Evolutionary conservation across 208 protist genomes (phyloP).

Genomic region (Trypanosoma grayi): DNA sequence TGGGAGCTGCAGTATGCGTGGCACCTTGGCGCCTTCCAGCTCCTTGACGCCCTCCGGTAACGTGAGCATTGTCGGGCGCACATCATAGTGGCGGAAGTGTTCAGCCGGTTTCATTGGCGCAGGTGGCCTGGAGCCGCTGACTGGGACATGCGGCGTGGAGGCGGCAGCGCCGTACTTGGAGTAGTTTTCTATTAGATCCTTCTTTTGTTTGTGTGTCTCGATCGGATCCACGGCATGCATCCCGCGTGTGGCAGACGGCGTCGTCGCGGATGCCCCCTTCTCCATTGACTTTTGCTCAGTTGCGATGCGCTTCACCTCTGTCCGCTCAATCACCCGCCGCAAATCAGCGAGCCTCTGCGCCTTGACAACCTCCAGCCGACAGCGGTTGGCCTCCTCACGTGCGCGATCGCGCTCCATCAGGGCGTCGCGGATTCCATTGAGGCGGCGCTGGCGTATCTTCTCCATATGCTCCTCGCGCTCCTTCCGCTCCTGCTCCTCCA

Average conservation of each 20-base stretch:
- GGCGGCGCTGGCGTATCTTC: conserved; percentile 70
- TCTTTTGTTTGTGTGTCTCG: conserved; percentile 1
- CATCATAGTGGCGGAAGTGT: conserved; percentile 66
- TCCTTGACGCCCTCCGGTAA: conserved; percentile 49
- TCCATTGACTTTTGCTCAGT: conserved; percentile 27
- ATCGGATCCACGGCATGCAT: conserved; percentile 22
- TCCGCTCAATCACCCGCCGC: conserved; percentile 36
- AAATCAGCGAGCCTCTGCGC: conserved; percentile 43
- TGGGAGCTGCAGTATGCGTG: conserved; percentile 44
- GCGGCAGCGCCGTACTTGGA: conserved; percentile 35
- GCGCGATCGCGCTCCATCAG: conserved; percentile 64
- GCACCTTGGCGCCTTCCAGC: conserved; percentile 52
- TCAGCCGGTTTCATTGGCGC: neutral
- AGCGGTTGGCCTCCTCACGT: conserved; percentile 52
- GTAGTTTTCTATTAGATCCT: conserved; percentile 50
- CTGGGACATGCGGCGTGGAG: conserved; percentile 8
- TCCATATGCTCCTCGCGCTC: conserved; percentile 80
- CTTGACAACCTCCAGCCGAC: conserved; percentile 62
- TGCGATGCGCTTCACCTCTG: conserved; percentile 50
- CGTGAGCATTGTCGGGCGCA: conserved; percentile 76
- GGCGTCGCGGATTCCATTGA: conserved; percentile 47
- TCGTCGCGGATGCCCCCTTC: conserved; percentile 2
- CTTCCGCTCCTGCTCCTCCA: conserved; percentile 85
- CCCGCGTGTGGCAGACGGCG: conserved; percentile 2
- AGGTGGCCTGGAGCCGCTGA: neutral